phyloP scores from a whole-genome alignment of 2,329 filamentous ascomycete species.

The Allantophomopsis cytisporea region DNA sequence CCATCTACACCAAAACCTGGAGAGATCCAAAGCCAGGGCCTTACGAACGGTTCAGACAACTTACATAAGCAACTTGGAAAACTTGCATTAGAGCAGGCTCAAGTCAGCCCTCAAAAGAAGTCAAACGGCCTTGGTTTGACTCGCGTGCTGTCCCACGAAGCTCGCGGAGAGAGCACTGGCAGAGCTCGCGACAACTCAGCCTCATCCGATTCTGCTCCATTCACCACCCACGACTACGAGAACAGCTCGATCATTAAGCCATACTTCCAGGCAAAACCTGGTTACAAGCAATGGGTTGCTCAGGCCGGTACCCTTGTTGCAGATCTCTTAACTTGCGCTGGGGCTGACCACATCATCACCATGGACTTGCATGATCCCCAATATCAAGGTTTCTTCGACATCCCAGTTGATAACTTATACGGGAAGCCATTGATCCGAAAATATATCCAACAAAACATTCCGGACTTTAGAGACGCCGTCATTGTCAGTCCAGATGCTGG shows the following conservation, averaged over 20 bases:
- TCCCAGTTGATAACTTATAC: slow-evolving; percentile 96
- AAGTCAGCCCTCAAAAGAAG: slow-evolving; percentile 23
- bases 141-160: slow-evolving; percentile 21
- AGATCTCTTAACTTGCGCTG: slow-evolving; percentile 86
- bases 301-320: slow-evolving; percentile 92
- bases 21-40: slow-evolving; percentile 47
- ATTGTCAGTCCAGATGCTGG: slow-evolving; percentile 92
- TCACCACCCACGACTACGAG: slow-evolving; percentile 52
- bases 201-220: slow-evolving; percentile 16
- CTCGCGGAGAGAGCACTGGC: slow-evolving; percentile 22
- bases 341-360: slow-evolving; percentile 92
- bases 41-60: slow-evolving; percentile 48
- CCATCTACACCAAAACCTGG: slow-evolving; percentile 73
- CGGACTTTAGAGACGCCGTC: slow-evolving; percentile 69
- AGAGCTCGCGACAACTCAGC: slow-evolving; percentile 10
- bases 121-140: slow-evolving; percentile 18
- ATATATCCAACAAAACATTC: slow-evolving; percentile 66
- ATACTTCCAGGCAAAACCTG: slow-evolving; percentile 69
- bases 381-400: slow-evolving; percentile 98
- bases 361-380: slow-evolving; percentile 96
- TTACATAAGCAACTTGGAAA: slow-evolving; percentile 64
- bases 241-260: slow-evolving; percentile 40
- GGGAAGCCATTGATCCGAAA: slow-evolving; percentile 60
- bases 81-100: slow-evolving; percentile 41
- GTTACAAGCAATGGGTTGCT: slow-evolving; percentile 97